Evolutionary conservation across 2,329 filamentous ascomycete species (phyloP).

Genomic region (Ambrosiella xylebori): DNA sequence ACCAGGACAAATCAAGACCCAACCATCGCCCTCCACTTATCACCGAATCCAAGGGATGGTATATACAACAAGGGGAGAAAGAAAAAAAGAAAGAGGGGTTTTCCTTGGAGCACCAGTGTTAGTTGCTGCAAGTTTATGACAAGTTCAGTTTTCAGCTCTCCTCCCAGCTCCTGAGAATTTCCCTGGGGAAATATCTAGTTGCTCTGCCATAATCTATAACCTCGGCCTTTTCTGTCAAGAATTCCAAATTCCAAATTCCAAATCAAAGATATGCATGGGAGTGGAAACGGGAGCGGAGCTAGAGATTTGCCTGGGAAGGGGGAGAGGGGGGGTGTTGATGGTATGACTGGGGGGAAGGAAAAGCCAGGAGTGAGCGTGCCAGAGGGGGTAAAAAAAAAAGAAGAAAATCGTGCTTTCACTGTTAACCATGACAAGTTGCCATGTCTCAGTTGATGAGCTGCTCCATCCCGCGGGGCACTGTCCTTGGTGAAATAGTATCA

Average conservation of each 20-base stretch:
- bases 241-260: slow-evolving; percentile 8
- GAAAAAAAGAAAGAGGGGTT: not conserved
- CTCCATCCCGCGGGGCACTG: slow-evolving; percentile 24
- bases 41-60: not conserved
- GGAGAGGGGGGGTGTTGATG: not conserved
- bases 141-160: slow-evolving; percentile 3
- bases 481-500: slow-evolving; percentile 28
- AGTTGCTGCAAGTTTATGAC: not conserved
- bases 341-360: not conserved
- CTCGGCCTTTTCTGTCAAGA: not conserved
- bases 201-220: not conserved
- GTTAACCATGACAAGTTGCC: not conserved
- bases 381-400: not conserved
- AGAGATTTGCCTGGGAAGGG: not conserved
- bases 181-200: not conserved
- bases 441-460: slow-evolving; percentile 7
- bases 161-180: not conserved
- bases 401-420: too few species aligned
- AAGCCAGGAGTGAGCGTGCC: too few species aligned
- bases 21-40: not conserved
- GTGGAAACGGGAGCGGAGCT: not conserved
- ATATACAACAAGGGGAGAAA: not conserved
- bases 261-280: slow-evolving; percentile 1
- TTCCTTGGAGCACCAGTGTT: slow-evolving; percentile 5
- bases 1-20: too few species aligned